Conservation (phyloP, 1,284 basidiomycete species). For the Rugosomyces carneus region DNA sequence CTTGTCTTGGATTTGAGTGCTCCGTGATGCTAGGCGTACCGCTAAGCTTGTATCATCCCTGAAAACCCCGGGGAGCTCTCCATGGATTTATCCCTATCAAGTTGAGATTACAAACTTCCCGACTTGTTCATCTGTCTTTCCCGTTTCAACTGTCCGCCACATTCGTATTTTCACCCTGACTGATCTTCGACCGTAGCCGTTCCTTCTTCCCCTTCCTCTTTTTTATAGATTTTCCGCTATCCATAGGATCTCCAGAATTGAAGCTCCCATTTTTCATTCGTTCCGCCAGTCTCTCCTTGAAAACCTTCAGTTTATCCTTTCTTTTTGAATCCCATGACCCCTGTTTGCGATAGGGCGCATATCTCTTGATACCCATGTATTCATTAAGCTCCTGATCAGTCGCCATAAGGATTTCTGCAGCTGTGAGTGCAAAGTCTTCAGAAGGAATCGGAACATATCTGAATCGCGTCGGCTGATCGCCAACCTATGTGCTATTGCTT, state of each 20-base stretch:
- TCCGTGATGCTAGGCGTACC: neutral
- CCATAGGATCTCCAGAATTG: slow-evolving; percentile 13
- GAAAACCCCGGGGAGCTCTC: neutral
- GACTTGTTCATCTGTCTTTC: slow-evolving; percentile 13
- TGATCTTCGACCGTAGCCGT: slow-evolving; percentile 46
- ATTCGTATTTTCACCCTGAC: slow-evolving; percentile 19
- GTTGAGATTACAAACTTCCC: no score
- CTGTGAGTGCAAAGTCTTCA: slow-evolving; percentile 68
- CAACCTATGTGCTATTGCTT: slow-evolving; percentile 50
- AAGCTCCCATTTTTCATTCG: slow-evolving; percentile 21
- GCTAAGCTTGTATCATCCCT: neutral
- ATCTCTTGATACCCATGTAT: slow-evolving; percentile 82
- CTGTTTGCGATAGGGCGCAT: slow-evolving; percentile 81
- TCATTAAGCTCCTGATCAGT: slow-evolving; percentile 92
- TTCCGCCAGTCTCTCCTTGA: slow-evolving; percentile 54
- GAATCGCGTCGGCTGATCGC: slow-evolving; percentile 89
- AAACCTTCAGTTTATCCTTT: slow-evolving; percentile 65
- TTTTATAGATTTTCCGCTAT: slow-evolving; percentile 38
- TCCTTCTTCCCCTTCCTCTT: slow-evolving; percentile 76
- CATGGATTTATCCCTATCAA: neutral
- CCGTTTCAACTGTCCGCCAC: slow-evolving; percentile 19
- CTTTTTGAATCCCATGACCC: slow-evolving; percentile 62
- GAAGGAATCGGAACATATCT: slow-evolving; percentile 77
- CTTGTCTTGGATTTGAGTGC: no score
- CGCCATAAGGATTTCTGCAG: slow-evolving; percentile 88